Percentiles rank a stretch among this genome's conserved stretches.
phyloP scores from a whole-genome alignment of 371 early-diverging fungal species.

The Capillidium heterosporum region DNA sequence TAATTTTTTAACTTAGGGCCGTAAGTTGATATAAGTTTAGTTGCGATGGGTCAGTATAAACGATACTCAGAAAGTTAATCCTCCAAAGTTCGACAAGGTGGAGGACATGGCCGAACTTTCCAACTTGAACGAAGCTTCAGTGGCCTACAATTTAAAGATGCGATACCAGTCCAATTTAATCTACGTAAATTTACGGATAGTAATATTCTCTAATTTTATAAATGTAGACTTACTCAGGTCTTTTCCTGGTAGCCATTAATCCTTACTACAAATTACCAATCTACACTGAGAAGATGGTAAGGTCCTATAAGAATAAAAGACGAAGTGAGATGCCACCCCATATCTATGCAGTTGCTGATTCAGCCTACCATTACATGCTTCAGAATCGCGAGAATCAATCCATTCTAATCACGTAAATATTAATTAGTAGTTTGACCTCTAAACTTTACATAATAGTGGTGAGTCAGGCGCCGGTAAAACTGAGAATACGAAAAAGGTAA shows the following conservation, averaged over 20 bases:
- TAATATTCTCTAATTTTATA: background rate
- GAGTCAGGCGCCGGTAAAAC: conserved; percentile 99
- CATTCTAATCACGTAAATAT: conserved; percentile 86
- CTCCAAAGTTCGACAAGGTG: conserved; percentile 95
- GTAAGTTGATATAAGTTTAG: conserved; percentile 13
- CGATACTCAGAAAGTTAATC: conserved; percentile 92
- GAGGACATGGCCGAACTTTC: conserved; percentile 98
- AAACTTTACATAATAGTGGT: conserved; percentile 36
- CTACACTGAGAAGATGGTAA: conserved; percentile 69
- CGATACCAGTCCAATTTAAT: conserved; percentile 84
- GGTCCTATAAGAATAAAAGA: conserved; percentile 66
- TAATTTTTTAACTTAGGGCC: conserved; percentile 7
- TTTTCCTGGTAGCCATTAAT: conserved; percentile 98
- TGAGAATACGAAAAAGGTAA: conserved; percentile 99
- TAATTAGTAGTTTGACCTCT: background rate
- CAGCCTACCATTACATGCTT: conserved; percentile 91
- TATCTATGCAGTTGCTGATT: conserved; percentile 89
- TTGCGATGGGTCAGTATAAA: conserved; percentile 41
- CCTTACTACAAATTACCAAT: conserved; percentile 92
- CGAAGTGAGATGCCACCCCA: conserved; percentile 88
- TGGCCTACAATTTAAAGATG: conserved; percentile 86
- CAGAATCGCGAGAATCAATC: conserved; percentile 91
- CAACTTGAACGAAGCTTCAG: conserved; percentile 96
- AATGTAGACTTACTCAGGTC: conserved; percentile 91
- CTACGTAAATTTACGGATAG: conserved; percentile 45